Evolutionary conservation across 257 asterid genomes (phyloP), one percentile per base, ranked within the genome.

Genomic region (Prunella vulgaris): DNA sequence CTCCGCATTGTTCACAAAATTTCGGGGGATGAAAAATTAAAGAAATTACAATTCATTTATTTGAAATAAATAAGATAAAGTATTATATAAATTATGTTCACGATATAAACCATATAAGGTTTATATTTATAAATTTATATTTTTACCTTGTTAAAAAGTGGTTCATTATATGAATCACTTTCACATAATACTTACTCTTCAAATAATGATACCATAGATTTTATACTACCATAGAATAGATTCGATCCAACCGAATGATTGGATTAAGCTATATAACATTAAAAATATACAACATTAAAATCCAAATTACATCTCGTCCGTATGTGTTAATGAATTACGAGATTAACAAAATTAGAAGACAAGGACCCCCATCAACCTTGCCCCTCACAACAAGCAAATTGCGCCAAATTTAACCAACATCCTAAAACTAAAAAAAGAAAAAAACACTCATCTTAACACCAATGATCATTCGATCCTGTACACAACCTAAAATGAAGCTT

Each of bases 401-500:
- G 33, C 40, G 44, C 74, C 69, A 52, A 58, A 63, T 62, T 69
- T 52, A 14, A 52, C 78, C 76, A 78, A 69, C 79, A 32, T 77
- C 25, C 87, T 72, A 80, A 71, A 71, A 75, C 87, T 79, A 76
- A 69, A 79, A 20, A 84, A 78, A 81, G 78, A 76, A 69, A 79
- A 20, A 84, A 78, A 81, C 73, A 70, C 64, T 59, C 79, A 56
- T 52, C 64, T 73, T 74, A 78, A 65, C 74, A 64, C 79, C 76
- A 71, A 77, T 52, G 79, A 83, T 77, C 86, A 76, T 81, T 76
- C 21, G 57, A 74, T 46, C 69, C 95, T 93, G 84, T 88, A 90
- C 95, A 40, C 69, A 70, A 72, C 57, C 86, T 86, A 90, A 86
- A 93, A 82, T 15, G 96, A 90, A 73, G 79, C 88, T 57, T 93